A percentile compares a stretch with the other conserved stretches of the same genome.
Conservation (phyloP, 139 green algal genomes). For the Ettlia oleoabundans region DNA sequence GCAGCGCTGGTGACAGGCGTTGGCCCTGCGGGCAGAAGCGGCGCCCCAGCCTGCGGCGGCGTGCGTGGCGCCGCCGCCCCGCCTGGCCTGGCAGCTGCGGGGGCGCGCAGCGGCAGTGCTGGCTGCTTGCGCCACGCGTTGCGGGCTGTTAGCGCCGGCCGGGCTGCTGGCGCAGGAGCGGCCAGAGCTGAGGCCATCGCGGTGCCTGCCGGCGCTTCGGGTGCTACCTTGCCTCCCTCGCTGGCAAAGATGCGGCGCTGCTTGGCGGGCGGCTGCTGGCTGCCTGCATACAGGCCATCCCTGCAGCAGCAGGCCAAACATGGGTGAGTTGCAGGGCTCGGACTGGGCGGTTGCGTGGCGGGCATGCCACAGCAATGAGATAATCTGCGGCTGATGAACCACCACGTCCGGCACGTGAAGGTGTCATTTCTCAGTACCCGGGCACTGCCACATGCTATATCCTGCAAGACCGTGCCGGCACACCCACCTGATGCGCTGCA, state of each 20-base stretch:
- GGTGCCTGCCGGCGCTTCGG: not conserved
- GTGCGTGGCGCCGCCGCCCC: not conserved
- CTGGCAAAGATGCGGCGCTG: slow-evolving; percentile 39
- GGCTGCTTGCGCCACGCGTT: slow-evolving; percentile 39
- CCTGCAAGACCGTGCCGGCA: too few species aligned
- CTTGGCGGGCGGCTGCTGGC: slow-evolving; percentile 22
- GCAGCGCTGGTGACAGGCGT: not conserved
- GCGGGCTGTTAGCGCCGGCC: not conserved
- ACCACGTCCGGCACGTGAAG: too few species aligned
- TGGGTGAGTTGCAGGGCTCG: too few species aligned
- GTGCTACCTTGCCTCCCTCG: not conserved
- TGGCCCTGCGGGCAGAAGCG: slow-evolving; percentile 1
- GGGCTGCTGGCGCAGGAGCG: not conserved
- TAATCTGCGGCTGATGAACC: too few species aligned
- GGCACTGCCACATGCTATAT: too few species aligned
- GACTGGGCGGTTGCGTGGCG: too few species aligned
- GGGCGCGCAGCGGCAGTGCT: not conserved
- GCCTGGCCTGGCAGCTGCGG: not conserved
- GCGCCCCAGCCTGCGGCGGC: not conserved
- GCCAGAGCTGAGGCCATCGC: slow-evolving; percentile 3
- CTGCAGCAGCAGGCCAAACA: too few species aligned
- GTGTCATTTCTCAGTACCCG: too few species aligned
- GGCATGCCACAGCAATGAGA: too few species aligned
- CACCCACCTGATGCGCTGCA: slow-evolving; percentile 67
- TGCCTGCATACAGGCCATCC: slow-evolving; percentile 28